Evolutionary conservation across 2,329 filamentous ascomycete genomes (phyloP).

Genomic region (Fusarium sp.): DNA sequence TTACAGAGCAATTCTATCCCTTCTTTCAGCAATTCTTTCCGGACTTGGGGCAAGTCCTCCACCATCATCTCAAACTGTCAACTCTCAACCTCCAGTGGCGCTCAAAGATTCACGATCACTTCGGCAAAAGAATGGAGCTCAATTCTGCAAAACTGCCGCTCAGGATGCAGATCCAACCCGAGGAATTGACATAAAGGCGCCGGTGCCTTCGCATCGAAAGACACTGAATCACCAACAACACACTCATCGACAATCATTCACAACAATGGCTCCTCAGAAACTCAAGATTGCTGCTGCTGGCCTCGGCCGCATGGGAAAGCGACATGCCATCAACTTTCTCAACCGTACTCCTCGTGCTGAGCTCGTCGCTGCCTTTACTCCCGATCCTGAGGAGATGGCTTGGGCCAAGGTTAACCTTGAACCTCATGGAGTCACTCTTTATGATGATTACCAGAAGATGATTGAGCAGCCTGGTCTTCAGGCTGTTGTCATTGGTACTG

Average conservation of each 20-base stretch:
- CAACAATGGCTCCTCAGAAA: constrained; percentile 40
- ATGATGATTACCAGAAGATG: constrained; percentile 61
- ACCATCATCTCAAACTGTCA: not conserved
- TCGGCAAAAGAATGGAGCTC: not conserved
- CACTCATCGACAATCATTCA: constrained; percentile 10
- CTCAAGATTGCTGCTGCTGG: constrained; percentile 61
- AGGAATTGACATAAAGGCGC: constrained; percentile 11
- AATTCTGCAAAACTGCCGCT: not conserved
- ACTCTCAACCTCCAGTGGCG: not conserved
- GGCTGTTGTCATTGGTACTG: constrained; percentile 56
- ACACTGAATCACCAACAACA: not conserved
- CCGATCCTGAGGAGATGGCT: constrained; percentile 56
- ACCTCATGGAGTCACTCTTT: constrained; percentile 57
- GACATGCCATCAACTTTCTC: constrained; percentile 63
- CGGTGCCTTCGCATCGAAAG: not conserved
- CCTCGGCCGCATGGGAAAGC: constrained; percentile 65
- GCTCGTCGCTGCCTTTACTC: constrained; percentile 63
- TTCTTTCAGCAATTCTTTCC: constrained; percentile 6
- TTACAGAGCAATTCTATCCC: not conserved
- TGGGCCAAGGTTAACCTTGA: constrained; percentile 60
- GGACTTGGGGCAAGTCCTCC: not conserved
- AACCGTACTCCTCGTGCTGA: constrained; percentile 59
- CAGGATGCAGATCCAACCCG: not conserved
- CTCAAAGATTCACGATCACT: not conserved
- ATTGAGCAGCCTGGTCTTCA: constrained; percentile 53